phyloP scores from a whole-genome alignment of 2,329 filamentous ascomycete genomes.

The Diaporthe batatas region DNA sequence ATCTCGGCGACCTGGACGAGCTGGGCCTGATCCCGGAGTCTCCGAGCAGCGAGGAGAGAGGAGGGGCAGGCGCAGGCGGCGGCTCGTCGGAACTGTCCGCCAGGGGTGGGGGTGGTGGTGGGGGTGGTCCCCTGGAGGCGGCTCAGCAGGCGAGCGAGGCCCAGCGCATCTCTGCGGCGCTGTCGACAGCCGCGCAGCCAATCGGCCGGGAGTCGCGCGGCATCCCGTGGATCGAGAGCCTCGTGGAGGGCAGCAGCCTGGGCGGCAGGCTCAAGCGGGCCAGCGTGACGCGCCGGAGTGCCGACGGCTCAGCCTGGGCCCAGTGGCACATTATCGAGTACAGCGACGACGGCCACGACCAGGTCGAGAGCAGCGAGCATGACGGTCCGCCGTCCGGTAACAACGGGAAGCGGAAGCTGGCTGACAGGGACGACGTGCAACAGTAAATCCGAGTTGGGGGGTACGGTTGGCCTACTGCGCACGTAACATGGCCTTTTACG shows the following conservation, averaged over 20 bases:
- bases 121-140: slow-evolving; percentile 36
- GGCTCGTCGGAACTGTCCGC: slow-evolving; percentile 45
- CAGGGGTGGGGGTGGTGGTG: slow-evolving; percentile 41
- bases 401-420: slow-evolving; percentile 67
- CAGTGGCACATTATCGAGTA: slow-evolving; percentile 91
- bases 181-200: slow-evolving; percentile 42
- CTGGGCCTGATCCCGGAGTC: slow-evolving; percentile 76
- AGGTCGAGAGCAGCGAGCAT: slow-evolving; percentile 47
- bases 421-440: slow-evolving; percentile 53
- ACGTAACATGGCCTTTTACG: slow-evolving; percentile 12
- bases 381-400: slow-evolving; percentile 49
- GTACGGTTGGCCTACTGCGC: background rate
- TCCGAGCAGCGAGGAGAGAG: slow-evolving; percentile 45
- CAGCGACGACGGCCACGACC: slow-evolving; percentile 58
- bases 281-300: slow-evolving; percentile 68
- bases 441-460: background rate
- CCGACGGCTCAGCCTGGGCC: slow-evolving; percentile 75
- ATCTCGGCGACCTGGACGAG: slow-evolving; percentile 80
- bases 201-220: slow-evolving; percentile 74
- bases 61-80: background rate
- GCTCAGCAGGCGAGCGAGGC: slow-evolving; percentile 51
- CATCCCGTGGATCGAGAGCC: slow-evolving; percentile 87
- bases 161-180: slow-evolving; percentile 39
- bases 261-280: slow-evolving; percentile 74
- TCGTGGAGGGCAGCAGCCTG: slow-evolving; percentile 81